Evolutionary conservation across 2,329 filamentous ascomycete species (phyloP).

Genomic region (Madurella mycetomatis): DNA sequence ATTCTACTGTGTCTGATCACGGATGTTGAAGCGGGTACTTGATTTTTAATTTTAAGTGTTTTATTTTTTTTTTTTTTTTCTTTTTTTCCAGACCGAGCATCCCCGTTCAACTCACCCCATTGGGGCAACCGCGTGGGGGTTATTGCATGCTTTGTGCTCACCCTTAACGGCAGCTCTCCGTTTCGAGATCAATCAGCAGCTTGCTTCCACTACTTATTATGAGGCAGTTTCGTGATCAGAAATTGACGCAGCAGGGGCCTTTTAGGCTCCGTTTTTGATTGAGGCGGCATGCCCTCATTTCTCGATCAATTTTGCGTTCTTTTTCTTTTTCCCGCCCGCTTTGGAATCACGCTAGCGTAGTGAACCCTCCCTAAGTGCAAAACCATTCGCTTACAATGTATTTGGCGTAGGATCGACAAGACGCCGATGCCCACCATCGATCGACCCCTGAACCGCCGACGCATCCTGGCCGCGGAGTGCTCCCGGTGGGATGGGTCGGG

Average conservation of each 20-base stretch:
- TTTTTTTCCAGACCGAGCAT: slow-evolving; percentile 12
- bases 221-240: no score
- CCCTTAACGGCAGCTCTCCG: background rate
- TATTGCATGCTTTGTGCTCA: background rate
- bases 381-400: background rate
- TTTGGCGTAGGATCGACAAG: background rate
- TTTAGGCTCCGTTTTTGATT: background rate
- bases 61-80: no score
- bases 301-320: background rate
- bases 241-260: no score
- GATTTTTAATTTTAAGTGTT: no score
- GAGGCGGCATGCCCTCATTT: no score
- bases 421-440: slow-evolving; percentile 2
- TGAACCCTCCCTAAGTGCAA: background rate
- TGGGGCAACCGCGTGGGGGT: background rate
- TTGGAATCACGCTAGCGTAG: background rate
- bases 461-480: slow-evolving; percentile 14
- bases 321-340: background rate
- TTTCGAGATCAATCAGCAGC: background rate
- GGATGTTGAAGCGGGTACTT: background rate
- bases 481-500: slow-evolving; percentile 17
- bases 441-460: background rate
- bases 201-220: no score
- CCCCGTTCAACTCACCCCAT: slow-evolving; percentile 4
- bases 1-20: background rate